phyloP scores from a whole-genome alignment of 371 early-diverging fungal genomes.

The Capillidium rhysosporum region DNA sequence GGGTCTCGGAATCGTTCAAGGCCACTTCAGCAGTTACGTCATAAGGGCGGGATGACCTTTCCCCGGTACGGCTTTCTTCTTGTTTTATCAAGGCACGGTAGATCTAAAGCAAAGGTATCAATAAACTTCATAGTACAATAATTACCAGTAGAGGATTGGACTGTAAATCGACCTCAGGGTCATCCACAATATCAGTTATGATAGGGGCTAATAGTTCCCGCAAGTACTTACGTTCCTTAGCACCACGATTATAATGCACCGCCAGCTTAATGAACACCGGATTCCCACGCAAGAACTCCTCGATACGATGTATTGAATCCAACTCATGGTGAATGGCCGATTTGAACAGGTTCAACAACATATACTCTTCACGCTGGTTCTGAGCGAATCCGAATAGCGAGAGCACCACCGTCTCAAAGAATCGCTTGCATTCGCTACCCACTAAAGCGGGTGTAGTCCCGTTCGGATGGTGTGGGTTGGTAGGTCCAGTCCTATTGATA shows the following conservation, averaged over 20 bases:
- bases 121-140: no score
- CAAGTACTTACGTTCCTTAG: conserved; percentile 85
- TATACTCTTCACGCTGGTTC: conserved; percentile 89
- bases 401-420: conserved; percentile 75
- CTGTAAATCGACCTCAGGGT: conserved; percentile 68
- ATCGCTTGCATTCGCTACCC: conserved; percentile 26
- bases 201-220: conserved; percentile 66
- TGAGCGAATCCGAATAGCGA: conserved; percentile 94
- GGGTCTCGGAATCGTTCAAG: conserved; percentile 64
- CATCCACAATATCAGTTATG: conserved; percentile 48
- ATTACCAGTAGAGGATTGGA: no score
- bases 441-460: no score
- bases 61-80: conserved; percentile 78
- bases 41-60: conserved; percentile 47
- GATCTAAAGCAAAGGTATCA: no score
- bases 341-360: conserved; percentile 87
- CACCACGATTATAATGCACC: conserved; percentile 78
- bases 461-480: conserved; percentile 15
- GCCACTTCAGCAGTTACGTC: conserved; percentile 72
- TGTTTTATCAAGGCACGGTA: conserved; percentile 72
- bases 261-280: conserved; percentile 90
- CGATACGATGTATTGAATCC: conserved; percentile 46
- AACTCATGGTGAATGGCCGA: conserved; percentile 80
- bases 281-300: conserved; percentile 87
- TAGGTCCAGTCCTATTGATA: conserved; percentile 37